Evolutionary conservation across 1,284 basidiomycete species (phyloP).

Genomic region (Erythrobasidium hasegawianum): DNA sequence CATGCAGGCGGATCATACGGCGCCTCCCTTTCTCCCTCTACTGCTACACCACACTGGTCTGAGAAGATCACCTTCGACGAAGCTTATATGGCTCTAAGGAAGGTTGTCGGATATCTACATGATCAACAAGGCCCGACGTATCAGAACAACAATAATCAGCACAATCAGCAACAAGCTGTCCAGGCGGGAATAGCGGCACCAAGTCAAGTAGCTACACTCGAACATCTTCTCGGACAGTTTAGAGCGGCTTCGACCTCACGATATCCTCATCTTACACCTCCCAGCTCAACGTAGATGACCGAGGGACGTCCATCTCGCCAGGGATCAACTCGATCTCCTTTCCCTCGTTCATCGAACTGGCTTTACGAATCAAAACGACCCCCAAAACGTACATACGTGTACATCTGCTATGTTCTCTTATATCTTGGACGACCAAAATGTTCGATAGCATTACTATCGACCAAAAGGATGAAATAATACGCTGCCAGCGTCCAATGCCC

Average conservation of each 20-base stretch:
- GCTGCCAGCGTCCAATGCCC: too few species aligned
- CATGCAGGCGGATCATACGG: neutral
- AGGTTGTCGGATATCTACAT: slow-evolving; percentile 16
- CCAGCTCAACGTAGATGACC: slow-evolving; percentile 11
- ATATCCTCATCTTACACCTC: slow-evolving; percentile 19
- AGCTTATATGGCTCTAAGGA: slow-evolving; percentile 16
- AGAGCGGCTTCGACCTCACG: neutral
- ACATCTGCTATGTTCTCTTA: too few species aligned
- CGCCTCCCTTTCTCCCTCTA: neutral
- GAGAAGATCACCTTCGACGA: slow-evolving; percentile 21
- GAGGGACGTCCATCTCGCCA: too few species aligned
- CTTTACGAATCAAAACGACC: too few species aligned
- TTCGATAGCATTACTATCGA: too few species aligned
- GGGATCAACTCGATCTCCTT: too few species aligned
- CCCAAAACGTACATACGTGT: too few species aligned
- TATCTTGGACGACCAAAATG: too few species aligned
- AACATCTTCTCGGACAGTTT: slow-evolving; percentile 11
- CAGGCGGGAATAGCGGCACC: slow-evolving; percentile 11
- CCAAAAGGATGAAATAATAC: too few species aligned
- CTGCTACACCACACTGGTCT: neutral
- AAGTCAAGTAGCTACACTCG: slow-evolving; percentile 6
- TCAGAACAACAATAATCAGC: too few species aligned
- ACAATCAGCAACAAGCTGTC: neutral
- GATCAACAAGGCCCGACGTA: neutral
- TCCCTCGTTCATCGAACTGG: too few species aligned